These are phyloP conservation scores for Keithomyces neogunnii DNA, from an alignment of 2,329 filamentous ascomycete species.

Conservation along the genomic window DNA sequence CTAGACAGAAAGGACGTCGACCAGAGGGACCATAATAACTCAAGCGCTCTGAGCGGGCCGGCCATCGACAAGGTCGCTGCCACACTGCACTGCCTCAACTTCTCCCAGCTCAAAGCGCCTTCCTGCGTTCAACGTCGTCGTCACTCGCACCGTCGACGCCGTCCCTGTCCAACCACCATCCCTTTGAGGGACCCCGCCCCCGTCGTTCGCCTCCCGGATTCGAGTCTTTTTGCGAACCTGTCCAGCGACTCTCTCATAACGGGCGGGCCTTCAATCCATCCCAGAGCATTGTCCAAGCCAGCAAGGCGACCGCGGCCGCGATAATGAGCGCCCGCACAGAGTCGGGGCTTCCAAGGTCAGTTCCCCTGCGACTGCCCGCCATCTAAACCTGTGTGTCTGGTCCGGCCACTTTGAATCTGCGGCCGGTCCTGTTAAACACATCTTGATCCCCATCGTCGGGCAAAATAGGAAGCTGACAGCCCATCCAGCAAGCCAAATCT, in stretches of 20 bases:
- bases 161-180: slow-evolving; percentile 3
- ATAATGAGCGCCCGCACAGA: slow-evolving; percentile 25
- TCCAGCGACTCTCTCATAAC: slow-evolving; percentile 2
- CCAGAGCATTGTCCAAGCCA: not conserved
- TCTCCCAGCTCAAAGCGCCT: not conserved
- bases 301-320: slow-evolving; percentile 2
- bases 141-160: slow-evolving; percentile 3
- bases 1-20: no score
- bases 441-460: not conserved
- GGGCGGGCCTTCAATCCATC: not conserved
- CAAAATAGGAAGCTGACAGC: slow-evolving; percentile 20
- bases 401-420: no score
- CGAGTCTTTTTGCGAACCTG: slow-evolving; percentile 9
- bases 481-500: slow-evolving; percentile 68
- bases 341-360: slow-evolving; percentile 27
- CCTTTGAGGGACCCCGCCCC: slow-evolving; percentile 1
- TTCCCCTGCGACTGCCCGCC: slow-evolving; percentile 9
- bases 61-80: not conserved
- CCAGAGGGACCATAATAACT: not conserved
- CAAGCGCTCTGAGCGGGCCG: not conserved
- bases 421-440: not conserved
- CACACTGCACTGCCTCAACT: slow-evolving; percentile 6
- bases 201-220: not conserved
- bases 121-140: slow-evolving; percentile 6
- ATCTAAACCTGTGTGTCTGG: not conserved